A percentile compares a stretch with the other conserved stretches of the same genome.
phyloP scores from a whole-genome alignment of 306 rosid species.

The Fragaria nilgerrensis region DNA sequence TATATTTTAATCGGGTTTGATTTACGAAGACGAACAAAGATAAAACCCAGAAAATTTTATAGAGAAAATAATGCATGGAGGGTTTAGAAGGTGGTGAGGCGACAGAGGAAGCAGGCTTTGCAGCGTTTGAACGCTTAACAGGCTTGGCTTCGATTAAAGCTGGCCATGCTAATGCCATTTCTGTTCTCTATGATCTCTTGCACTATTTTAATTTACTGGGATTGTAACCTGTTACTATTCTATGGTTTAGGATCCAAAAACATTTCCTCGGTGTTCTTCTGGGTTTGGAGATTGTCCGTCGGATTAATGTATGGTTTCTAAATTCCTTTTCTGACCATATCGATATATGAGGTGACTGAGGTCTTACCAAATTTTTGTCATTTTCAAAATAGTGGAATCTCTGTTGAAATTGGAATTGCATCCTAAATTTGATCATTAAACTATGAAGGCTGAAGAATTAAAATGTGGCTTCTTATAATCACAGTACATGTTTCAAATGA shows the following conservation, averaged over 20 bases:
- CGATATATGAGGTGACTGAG: too few species aligned
- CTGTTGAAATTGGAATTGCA: too few species aligned
- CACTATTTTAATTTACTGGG: slow-evolving; percentile 11
- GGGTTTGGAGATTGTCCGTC: neutral
- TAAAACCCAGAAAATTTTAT: neutral
- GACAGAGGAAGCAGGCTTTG: slow-evolving; percentile 19
- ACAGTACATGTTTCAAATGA: too few species aligned
- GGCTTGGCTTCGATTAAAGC: slow-evolving; percentile 34
- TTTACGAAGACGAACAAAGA: neutral
- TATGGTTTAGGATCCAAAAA: slow-evolving; percentile 8
- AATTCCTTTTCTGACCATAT: neutral
- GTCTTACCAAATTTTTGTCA: too few species aligned
- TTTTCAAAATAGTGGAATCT: too few species aligned
- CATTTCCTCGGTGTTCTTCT: neutral
- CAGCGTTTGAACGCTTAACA: neutral
- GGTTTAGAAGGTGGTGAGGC: neutral
- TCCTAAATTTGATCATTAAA: too few species aligned
- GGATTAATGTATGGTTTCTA: neutral
- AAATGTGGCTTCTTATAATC: too few species aligned
- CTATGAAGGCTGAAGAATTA: too few species aligned
- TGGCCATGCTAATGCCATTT: slow-evolving; percentile 1
- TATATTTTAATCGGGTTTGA: neutral
- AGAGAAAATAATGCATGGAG: neutral
- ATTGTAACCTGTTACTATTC: neutral
- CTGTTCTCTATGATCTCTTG: too few species aligned